Base-by-base conservation (phyloP, 352 stramenopile genomes). In the Phytopythium cucurbitacearum region DNA sequence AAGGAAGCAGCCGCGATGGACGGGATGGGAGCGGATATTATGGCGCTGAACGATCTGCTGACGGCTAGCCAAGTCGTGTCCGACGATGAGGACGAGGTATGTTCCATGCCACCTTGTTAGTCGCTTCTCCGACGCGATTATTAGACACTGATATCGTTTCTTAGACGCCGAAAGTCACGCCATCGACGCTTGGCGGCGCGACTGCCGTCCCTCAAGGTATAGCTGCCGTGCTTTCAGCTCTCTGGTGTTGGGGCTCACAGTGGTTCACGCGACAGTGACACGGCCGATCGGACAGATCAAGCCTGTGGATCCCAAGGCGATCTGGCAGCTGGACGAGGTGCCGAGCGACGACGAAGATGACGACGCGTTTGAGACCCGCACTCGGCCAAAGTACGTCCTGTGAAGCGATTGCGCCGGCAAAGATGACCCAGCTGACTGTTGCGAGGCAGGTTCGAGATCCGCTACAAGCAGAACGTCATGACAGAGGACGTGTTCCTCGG, bases 381-480 rank as follows among this genome's bases (percentile, higher is more conserved):
- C 50, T 10, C 70, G 81, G 0, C 81, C 81, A 7, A 65, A 53
- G 80, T 91, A 66, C 43, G 65, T 54, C 21, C 15, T 35, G n/a
- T 35, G 5, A 39, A 45, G 28, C 8, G 10, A 37, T 28, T 10
- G n/a, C 2, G 34, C 21, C 5, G 2, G 7, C 8, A 48, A 13
- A 2, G n/a, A 1, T 40, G 15, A 21, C n/a, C 16, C 28, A n/a
- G 3, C 15, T 48, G 3, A 45, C 11, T 1, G 2, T 34, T 11
- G 53, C 7, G 10, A 28, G 35, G 13, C 33, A 88, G 78, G n/a
- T 89, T 87, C 59, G 85, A 91, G 60, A 77, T 95, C 48, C 55
- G 91, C 39, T 93, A 91, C 70, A 91, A 92, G 65, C 85, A 95
- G 62, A 85, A 67, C 36, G 80, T 95, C 38, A 91, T 90, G 82